Evolutionary conservation across 768 basidiomycete genomes (phyloP), one percentile per base, ranked within the genome.

Genomic region (Holtermanniella nyarrowii): DNA sequence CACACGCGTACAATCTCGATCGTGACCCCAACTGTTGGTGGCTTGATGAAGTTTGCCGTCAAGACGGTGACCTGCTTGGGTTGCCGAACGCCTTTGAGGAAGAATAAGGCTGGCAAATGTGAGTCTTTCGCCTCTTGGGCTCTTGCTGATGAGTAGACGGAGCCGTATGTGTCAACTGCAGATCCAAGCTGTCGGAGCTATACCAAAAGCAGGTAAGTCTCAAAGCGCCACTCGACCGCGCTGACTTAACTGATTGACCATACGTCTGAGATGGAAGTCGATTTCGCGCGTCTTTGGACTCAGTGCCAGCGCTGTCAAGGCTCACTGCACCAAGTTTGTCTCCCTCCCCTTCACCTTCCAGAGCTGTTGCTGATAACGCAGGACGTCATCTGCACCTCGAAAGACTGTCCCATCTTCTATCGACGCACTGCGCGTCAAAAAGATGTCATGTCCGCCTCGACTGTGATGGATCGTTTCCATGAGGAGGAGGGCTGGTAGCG

Each of bases 291-390:
- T 45, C 71, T 99, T 21, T 99, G 95, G 95, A 97, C 95, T 1
- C 93, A 97, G 66, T 99, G 95, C 62, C 95, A 99, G 66, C 80
- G 95, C 22, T 99, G 95, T 76, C 95, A 99, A 68, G 95, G 95
- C 13, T 99, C 95, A 16, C 76, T 99, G 44, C 95, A 99, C 74
- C 90, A 95, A 63, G 66, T 72, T 16, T 26, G 56, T 44, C 3
- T 24, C 14, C 22, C 39, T 48, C 3, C 13, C 42, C 26, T 2
- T 45, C 20, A 47, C 21, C 21, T 25, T 13, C 41, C 42, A 20
- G 12, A 5, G 18, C 42, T 50, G 25, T 10, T 31, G 7, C 42
- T 16, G 23, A 22, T 22, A 4, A 16, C 7, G 10, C 59, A 95
- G 87, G 95, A 99, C 66, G 95, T 97, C 7, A 76, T 99, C 24